Evolutionary conservation across 2,329 filamentous ascomycete genomes (phyloP).

Genomic region (Diaporthe sp.): DNA sequence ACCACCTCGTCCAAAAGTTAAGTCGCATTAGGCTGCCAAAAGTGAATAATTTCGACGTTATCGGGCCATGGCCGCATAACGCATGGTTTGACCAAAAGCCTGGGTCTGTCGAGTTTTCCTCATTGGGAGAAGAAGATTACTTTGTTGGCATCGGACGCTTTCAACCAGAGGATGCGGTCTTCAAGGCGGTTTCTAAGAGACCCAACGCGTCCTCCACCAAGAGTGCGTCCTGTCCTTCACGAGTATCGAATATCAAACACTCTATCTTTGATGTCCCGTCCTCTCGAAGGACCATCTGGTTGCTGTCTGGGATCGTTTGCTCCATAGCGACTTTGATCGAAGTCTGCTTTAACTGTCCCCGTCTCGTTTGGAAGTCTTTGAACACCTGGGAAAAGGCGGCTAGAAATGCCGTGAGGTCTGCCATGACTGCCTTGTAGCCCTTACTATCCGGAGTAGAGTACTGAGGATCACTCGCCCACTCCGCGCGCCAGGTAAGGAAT

Average conservation of each 20-base stretch:
- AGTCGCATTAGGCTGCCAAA: neutral
- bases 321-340: slow-evolving; percentile 14
- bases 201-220: slow-evolving; percentile 29
- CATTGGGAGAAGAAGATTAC: neutral
- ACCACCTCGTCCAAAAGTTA: neutral
- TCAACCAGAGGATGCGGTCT: neutral
- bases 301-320: neutral
- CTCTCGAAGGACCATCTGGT: slow-evolving; percentile 29
- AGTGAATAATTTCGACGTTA: neutral
- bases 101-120: neutral
- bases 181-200: slow-evolving; percentile 21
- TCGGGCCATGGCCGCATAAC: neutral
- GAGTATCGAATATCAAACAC: slow-evolving; percentile 27
- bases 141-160: neutral
- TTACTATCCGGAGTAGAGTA: slow-evolving; percentile 10
- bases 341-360: neutral
- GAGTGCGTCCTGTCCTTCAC: neutral
- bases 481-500: slow-evolving; percentile 32
- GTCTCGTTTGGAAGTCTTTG: neutral
- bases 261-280: slow-evolving; percentile 33
- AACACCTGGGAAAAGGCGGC: slow-evolving; percentile 38
- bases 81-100: neutral
- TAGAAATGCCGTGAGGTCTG: slow-evolving; percentile 41
- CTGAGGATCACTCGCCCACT: neutral
- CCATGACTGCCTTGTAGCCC: slow-evolving; percentile 40